Conservation (phyloP, 1,139 yeast species). For the Candida pseudocylindracea region DNA sequence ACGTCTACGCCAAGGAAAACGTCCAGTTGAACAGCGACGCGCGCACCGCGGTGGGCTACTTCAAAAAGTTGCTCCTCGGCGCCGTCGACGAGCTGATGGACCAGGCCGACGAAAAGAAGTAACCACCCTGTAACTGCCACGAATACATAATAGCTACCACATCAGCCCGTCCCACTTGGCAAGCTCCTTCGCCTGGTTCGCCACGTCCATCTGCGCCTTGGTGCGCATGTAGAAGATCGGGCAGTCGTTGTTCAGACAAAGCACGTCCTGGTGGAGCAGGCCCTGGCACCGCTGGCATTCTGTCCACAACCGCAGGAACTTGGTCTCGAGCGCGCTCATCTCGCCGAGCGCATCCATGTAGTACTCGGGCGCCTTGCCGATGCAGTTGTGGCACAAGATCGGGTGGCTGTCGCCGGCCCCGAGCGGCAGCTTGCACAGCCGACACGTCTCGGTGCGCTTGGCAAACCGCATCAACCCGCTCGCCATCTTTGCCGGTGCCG, state of each 20-base stretch:
- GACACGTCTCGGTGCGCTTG: conserved; percentile 72
- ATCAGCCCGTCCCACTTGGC: conserved; percentile 45
- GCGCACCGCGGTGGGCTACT: no score
- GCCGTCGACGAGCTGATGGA: no score
- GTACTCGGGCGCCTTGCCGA: conserved; percentile 47
- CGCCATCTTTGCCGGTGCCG: conserved; percentile 24
- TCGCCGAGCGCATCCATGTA: conserved; percentile 63
- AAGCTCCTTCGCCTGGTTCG: conserved; percentile 44
- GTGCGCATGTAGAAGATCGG: conserved; percentile 96
- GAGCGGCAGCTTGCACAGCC: conserved; percentile 70
- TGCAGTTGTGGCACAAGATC: conserved; percentile 68
- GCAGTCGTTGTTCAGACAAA: conserved; percentile 90
- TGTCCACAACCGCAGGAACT: conserved; percentile 86
- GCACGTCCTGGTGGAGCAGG: conserved; percentile 81
- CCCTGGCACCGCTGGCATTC: conserved; percentile 98
- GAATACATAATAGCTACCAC: conserved; percentile 14
- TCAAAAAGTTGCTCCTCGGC: no score
- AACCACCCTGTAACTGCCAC: no score
- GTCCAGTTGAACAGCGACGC: no score
- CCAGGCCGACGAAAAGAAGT: no score
- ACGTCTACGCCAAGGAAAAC: no score
- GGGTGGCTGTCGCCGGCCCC: conserved; percentile 23
- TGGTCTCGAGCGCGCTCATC: conserved; percentile 60
- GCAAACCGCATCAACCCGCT: conserved; percentile 88
- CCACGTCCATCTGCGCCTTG: conserved; percentile 77